Percentiles rank a stretch among this genome's conserved stretches.
Evolutionary conservation across 352 stramenopile genomes (phyloP).

Genomic region (Phytophthora cryptogea): DNA sequence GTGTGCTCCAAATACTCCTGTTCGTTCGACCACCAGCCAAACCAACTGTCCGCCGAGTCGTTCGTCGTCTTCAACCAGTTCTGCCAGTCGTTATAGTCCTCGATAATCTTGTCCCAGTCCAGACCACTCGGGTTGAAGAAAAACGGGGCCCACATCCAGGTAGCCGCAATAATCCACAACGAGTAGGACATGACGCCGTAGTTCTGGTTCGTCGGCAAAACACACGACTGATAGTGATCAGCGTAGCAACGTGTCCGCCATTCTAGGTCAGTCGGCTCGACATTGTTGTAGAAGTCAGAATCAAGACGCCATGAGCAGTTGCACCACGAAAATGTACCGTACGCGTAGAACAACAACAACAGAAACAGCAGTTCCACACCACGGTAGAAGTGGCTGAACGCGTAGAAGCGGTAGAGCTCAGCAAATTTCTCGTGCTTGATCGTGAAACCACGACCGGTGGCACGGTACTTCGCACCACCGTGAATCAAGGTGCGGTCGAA

Average conservation of each 20-base stretch:
- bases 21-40: conserved; percentile 88
- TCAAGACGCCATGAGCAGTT: conserved; percentile 70
- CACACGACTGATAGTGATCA: conserved; percentile 89
- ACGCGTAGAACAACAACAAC: conserved; percentile 82
- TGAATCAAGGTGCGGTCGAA: conserved; percentile 98
- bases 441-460: conserved; percentile 98
- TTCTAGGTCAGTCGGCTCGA: conserved; percentile 74
- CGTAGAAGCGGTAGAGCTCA: conserved; percentile 98
- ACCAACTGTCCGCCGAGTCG: conserved; percentile 87
- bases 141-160: conserved; percentile 88
- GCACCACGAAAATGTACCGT: conserved; percentile 94
- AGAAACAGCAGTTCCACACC: conserved; percentile 94
- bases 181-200: conserved; percentile 99
- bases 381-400: conserved; percentile 97
- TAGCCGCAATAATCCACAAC: conserved; percentile 93
- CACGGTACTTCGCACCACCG: conserved; percentile 97
- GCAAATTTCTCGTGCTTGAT: conserved; percentile 98
- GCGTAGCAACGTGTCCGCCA: conserved; percentile 84
- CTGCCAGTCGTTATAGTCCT: conserved; percentile 95
- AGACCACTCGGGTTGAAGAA: conserved; percentile 98
- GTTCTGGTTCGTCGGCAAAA: conserved; percentile 95
- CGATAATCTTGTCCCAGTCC: conserved; percentile 96
- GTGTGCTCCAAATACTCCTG: conserved; percentile 85
- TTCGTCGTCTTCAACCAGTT: conserved; percentile 93
- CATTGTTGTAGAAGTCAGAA: conserved; percentile 63